phyloP scores from a whole-genome alignment of 2,329 filamentous ascomycete genomes.

The Phoma sp. region DNA sequence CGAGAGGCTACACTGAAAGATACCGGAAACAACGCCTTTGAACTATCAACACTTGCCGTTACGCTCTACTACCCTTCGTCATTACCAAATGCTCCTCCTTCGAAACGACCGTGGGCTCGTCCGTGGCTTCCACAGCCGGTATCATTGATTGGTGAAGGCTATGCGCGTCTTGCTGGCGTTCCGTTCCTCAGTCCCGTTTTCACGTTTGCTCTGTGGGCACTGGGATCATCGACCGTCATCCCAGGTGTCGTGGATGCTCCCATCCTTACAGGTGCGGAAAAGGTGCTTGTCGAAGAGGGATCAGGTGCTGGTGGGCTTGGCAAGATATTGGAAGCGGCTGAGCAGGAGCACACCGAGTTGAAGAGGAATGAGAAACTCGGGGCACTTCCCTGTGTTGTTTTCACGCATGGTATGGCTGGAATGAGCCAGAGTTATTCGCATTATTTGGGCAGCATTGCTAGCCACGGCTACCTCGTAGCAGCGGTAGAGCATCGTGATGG shows the following conservation, averaged over 20 bases:
- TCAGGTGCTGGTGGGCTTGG: conserved; percentile 21
- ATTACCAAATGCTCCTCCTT: conserved; percentile 24
- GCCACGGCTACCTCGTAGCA: conserved; percentile 53
- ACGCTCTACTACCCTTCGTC: conserved; percentile 55
- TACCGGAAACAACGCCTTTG: conserved; percentile 50
- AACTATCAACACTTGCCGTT: conserved; percentile 53
- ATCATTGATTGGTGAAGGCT: conserved; percentile 51
- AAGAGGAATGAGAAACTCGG: conserved; percentile 36
- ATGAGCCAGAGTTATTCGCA: conserved; percentile 55
- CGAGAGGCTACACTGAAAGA: conserved; percentile 47
- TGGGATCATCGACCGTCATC: conserved; percentile 51
- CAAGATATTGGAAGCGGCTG: conserved; percentile 23
- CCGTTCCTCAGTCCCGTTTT: conserved; percentile 49
- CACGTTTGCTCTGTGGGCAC: conserved; percentile 49
- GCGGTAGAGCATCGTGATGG: conserved; percentile 57
- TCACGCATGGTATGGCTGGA: conserved; percentile 56
- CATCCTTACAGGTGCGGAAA: conserved; percentile 36
- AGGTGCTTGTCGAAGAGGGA: conserved; percentile 30
- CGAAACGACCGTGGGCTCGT: conserved; percentile 43
- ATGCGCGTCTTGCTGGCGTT: conserved; percentile 50
- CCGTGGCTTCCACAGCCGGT: conserved; percentile 54
- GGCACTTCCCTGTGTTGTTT: conserved; percentile 52
- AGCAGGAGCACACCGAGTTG: conserved; percentile 28
- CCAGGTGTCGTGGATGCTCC: conserved; percentile 53
- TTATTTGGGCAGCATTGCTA: conserved; percentile 54